Evolutionary conservation across 2,329 filamentous ascomycete species (phyloP).

Genomic region (Purpureocillium takamizusanense): DNA sequence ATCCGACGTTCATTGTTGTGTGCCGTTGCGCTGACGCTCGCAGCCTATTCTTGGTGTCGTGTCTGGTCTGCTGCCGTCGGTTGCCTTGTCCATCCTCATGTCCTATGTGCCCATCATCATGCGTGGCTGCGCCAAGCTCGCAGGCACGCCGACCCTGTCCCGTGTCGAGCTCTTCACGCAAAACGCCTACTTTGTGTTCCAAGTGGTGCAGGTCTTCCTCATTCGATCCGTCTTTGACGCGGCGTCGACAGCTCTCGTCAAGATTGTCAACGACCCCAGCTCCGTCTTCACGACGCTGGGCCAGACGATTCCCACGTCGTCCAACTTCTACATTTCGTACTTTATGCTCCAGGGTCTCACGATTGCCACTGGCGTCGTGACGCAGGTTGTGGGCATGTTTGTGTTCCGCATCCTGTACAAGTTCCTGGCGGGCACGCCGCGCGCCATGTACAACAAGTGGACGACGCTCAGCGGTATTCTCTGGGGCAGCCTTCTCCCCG

Average conservation of each 20-base stretch:
- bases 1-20: constrained; percentile 5
- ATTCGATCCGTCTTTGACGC: constrained; percentile 75
- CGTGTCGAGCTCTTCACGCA: constrained; percentile 83
- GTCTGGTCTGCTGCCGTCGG: constrained; percentile 71
- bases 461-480: constrained; percentile 57
- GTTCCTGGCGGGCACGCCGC: constrained; percentile 65
- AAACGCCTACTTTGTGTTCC: constrained; percentile 85
- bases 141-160: constrained; percentile 71
- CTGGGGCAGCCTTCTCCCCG: constrained; percentile 70
- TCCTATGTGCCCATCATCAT: constrained; percentile 62
- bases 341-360: constrained; percentile 79
- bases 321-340: constrained; percentile 90
- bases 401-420: constrained; percentile 60
- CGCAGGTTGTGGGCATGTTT: constrained; percentile 58
- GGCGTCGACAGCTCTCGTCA: constrained; percentile 57
- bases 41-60: constrained; percentile 63
- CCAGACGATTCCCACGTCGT: constrained; percentile 65
- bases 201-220: constrained; percentile 89
- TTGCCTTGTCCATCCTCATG: constrained; percentile 75
- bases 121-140: constrained; percentile 62
- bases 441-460: constrained; percentile 71
- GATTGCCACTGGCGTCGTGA: constrained; percentile 62
- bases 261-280: constrained; percentile 55
- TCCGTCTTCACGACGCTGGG: constrained; percentile 58
- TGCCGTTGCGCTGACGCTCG: neutral